Conservation (phyloP, 306 rosid genomes). For the Boehmeria nivea region DNA sequence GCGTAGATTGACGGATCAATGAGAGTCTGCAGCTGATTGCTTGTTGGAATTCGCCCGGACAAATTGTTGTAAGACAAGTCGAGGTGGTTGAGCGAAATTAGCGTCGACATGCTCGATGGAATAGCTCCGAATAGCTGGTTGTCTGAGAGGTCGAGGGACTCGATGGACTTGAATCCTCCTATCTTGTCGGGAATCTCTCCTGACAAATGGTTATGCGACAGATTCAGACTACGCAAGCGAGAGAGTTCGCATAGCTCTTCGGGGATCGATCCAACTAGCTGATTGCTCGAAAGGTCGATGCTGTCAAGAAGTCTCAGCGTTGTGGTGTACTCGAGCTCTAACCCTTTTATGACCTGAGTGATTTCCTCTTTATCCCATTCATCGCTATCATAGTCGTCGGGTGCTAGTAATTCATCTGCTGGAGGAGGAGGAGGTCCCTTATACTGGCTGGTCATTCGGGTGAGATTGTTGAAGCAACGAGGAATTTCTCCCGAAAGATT, state of each 20-base stretch:
- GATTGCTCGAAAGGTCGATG: constrained; percentile 14
- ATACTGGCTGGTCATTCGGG: constrained; percentile 10
- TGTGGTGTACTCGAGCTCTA: neutral
- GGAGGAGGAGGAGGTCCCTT: too few relatives aligned
- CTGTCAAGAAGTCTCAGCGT: neutral
- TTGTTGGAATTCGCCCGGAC: constrained; percentile 6
- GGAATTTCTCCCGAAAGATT: constrained; percentile 24
- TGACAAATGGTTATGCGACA: constrained; percentile 1
- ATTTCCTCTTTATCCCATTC: neutral
- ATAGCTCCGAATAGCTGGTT: constrained; percentile 7
- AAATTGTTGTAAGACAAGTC: constrained; percentile 15
- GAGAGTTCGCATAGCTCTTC: neutral
- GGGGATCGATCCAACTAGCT: constrained; percentile 7
- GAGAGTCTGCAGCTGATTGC: constrained; percentile 16
- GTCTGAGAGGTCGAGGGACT: constrained; percentile 11
- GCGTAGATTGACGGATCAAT: constrained; percentile 4
- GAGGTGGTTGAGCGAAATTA: neutral
- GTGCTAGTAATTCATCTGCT: too few relatives aligned
- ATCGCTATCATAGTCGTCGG: too few relatives aligned
- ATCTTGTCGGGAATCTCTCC: neutral
- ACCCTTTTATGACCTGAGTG: neutral
- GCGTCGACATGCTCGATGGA: constrained; percentile 2
- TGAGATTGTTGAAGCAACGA: constrained; percentile 14
- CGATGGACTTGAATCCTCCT: constrained; percentile 4
- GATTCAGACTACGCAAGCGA: constrained; percentile 1